These are phyloP conservation scores for Aspergillus steynii DNA, from an alignment of 495 filamentous ascomycete genomes.

Conservation along the genomic window DNA sequence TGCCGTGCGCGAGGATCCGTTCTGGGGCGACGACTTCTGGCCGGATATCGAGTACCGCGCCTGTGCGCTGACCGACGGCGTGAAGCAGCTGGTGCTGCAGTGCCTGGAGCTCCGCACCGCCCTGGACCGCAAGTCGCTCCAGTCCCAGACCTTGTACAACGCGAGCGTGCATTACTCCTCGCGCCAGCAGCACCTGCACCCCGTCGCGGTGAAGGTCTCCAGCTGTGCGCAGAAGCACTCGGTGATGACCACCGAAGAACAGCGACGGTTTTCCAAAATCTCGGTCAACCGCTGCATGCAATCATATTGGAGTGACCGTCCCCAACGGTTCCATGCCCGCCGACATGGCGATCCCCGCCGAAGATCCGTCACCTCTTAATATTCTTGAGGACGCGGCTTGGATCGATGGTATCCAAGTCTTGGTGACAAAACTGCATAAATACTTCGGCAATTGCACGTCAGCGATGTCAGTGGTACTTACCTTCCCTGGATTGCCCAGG, in stretches of 20 bases:
- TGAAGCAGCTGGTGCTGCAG: slow-evolving; percentile 56
- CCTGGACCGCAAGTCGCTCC: slow-evolving; percentile 27
- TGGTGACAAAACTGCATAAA: neutral
- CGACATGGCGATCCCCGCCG: slow-evolving; percentile 21
- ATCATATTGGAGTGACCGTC: slow-evolving; percentile 20
- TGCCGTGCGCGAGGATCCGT: slow-evolving; percentile 54
- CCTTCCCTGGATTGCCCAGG: no score
- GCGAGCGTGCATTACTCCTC: slow-evolving; percentile 24
- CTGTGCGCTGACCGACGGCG: slow-evolving; percentile 47
- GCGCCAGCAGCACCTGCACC: slow-evolving; percentile 17
- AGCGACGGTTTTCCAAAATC: slow-evolving; percentile 24
- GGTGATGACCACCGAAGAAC: slow-evolving; percentile 26
- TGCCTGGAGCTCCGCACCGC: slow-evolving; percentile 48
- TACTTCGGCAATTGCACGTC: neutral
- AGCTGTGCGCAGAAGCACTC: slow-evolving; percentile 21
- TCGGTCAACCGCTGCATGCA: slow-evolving; percentile 24
- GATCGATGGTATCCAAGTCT: slow-evolving; percentile 9
- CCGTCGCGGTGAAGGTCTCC: slow-evolving; percentile 17
- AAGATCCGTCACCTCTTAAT: slow-evolving; percentile 30
- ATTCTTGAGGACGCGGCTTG: neutral
- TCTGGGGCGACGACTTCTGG: slow-evolving; percentile 60
- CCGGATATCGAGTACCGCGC: slow-evolving; percentile 55
- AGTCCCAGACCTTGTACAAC: slow-evolving; percentile 23
- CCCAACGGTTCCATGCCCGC: slow-evolving; percentile 24
- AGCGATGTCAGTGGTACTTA: neutral